Evolutionary conservation across 345 rosid species (phyloP).

Genomic region (Gossypium australe): DNA sequence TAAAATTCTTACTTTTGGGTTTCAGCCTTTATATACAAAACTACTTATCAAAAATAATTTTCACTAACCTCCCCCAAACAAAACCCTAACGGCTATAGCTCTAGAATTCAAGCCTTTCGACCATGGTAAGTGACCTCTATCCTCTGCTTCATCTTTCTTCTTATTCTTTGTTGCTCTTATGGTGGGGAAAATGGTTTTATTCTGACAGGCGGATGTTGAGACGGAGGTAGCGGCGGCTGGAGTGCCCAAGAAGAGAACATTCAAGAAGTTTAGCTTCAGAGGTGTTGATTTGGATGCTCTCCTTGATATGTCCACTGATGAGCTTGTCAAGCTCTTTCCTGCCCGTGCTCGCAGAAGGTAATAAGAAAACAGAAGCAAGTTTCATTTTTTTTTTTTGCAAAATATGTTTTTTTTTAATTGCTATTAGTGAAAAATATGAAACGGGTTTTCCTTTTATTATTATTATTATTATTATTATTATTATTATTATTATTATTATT

Average conservation of each 20-base stretch:
- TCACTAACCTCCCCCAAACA: not conserved
- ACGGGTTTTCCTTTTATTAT: not conserved
- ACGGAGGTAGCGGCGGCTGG: slow-evolving; percentile 41
- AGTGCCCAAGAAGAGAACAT: slow-evolving; percentile 77
- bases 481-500: not conserved
- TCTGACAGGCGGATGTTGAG: slow-evolving; percentile 38
- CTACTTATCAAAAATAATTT: not conserved
- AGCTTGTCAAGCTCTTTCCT: slow-evolving; percentile 87
- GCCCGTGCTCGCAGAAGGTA: slow-evolving; percentile 96
- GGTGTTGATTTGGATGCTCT: slow-evolving; percentile 88
- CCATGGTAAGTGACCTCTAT: slow-evolving; percentile 26
- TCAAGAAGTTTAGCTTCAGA: slow-evolving; percentile 77
- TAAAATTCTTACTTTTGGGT: not conserved
- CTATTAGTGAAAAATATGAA: not conserved
- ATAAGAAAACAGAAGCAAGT: not conserved
- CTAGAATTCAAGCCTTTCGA: not conserved
- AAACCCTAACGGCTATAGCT: slow-evolving; percentile 33
- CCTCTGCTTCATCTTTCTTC: not conserved
- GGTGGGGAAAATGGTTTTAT: not conserved
- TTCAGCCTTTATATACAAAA: not conserved
- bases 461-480: not conserved
- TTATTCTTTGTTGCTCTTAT: not conserved
- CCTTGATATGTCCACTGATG: slow-evolving; percentile 91
- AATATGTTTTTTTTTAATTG: no score
- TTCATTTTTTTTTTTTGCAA: not conserved